Evolutionary conservation across 2,329 filamentous ascomycete species (phyloP).

Genomic region (Stagonosporopsis cucurbitacearum): DNA sequence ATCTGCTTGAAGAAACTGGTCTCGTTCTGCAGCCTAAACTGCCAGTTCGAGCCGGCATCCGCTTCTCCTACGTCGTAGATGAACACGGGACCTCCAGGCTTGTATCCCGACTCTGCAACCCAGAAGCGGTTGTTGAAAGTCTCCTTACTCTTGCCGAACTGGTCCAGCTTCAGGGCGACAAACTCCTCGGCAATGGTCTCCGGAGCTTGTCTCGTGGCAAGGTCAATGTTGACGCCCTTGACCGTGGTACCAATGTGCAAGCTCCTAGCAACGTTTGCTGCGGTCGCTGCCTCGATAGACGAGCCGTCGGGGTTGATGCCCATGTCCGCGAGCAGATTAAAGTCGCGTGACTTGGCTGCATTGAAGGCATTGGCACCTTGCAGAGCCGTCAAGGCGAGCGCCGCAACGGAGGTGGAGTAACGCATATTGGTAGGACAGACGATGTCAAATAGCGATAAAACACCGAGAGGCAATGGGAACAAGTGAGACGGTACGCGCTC

Average conservation of each 20-base stretch:
- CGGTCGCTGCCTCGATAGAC: conserved; percentile 22
- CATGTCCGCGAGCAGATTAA: conserved; percentile 40
- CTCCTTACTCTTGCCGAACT: conserved; percentile 41
- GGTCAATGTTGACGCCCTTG: neutral
- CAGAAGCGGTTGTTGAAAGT: conserved; percentile 49
- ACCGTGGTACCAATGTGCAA: conserved; percentile 19
- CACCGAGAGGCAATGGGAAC: neutral
- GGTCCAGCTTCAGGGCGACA: conserved; percentile 46
- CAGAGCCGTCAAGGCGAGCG: conserved; percentile 35
- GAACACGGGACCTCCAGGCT: conserved; percentile 47
- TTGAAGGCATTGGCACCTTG: conserved; percentile 32
- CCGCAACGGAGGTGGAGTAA: conserved; percentile 26
- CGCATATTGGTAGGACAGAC: conserved; percentile 30
- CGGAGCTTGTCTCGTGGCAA: conserved; percentile 5
- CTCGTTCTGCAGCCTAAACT: conserved; percentile 37
- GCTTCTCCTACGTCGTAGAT: conserved; percentile 48
- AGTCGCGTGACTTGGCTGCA: conserved; percentile 28
- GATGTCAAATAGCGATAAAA: neutral
- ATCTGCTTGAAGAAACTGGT: conserved; percentile 47
- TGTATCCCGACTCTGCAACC: conserved; percentile 44
- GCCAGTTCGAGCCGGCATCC: conserved; percentile 35
- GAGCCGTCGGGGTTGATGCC: conserved; percentile 43
- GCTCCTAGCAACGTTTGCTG: conserved; percentile 8
- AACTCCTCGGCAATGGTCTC: conserved; percentile 41
- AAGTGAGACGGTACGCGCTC: too few relatives aligned